These are phyloP conservation scores for Phaeoacremonium minimum DNA, from an alignment of 2,329 filamentous ascomycete species.

Conservation along the genomic window DNA sequence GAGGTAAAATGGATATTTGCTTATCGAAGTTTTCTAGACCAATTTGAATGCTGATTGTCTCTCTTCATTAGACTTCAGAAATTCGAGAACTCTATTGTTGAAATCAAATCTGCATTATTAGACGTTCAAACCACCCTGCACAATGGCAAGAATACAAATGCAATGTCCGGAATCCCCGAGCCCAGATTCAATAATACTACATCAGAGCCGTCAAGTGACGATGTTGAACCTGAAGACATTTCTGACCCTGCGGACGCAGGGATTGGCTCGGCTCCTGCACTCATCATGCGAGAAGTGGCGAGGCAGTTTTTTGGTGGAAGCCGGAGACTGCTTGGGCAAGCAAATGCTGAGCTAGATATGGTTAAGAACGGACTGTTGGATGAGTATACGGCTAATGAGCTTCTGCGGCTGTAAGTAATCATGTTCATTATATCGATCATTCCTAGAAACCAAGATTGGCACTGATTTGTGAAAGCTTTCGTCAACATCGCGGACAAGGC, in stretches of 20 bases:
- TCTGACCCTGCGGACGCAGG: conserved; percentile 3
- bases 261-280: conserved; percentile 1
- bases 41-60: too few species aligned
- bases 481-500: conserved; percentile 1
- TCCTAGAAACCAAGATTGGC: too few species aligned
- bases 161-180: background rate
- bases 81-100: background rate
- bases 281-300: conserved; percentile 2
- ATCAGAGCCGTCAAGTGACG: background rate
- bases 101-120: background rate
- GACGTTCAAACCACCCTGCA: background rate
- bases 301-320: background rate
- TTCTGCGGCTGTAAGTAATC: conserved; percentile 1
- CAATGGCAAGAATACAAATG: background rate
- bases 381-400: conserved; percentile 1
- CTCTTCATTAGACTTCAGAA: background rate
- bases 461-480: background rate
- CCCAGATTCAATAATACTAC: too few species aligned
- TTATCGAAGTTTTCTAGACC: too few species aligned
- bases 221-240: conserved; percentile 3
- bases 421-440: too few species aligned
- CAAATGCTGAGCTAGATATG: conserved; percentile 2
- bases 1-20: background rate
- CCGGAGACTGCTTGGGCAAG: conserved; percentile 2
- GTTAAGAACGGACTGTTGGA: conserved; percentile 2